These are phyloP conservation scores for Exophiala sp. DNA, from an alignment of 2,329 filamentous ascomycete species.

Conservation along the genomic window DNA sequence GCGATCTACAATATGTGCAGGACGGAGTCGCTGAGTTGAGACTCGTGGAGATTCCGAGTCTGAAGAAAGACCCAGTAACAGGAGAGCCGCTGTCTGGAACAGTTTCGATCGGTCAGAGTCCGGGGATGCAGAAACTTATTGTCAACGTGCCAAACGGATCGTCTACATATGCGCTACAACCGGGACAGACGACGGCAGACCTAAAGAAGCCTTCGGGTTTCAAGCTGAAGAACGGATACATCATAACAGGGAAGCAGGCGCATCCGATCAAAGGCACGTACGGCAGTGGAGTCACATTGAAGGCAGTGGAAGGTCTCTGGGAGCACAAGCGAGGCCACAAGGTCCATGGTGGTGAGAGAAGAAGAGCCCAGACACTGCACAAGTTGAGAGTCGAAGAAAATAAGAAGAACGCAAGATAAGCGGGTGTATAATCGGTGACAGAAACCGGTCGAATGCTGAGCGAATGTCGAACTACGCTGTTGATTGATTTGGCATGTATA, in stretches of 20 bases:
- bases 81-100: conserved; percentile 28
- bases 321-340: conserved; percentile 82
- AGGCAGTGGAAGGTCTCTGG: conserved; percentile 84
- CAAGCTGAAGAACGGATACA: conserved; percentile 63
- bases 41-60: conserved; percentile 53
- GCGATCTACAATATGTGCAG: conserved; percentile 73
- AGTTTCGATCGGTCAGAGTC: conserved; percentile 43
- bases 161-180: conserved; percentile 51
- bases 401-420: conserved; percentile 51
- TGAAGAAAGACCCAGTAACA: conserved; percentile 34
- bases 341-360: conserved; percentile 93
- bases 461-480: no score
- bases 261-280: conserved; percentile 61
- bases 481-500: no score
- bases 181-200: conserved; percentile 40
- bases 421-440: neutral
- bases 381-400: conserved; percentile 79
- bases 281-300: conserved; percentile 62
- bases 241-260: conserved; percentile 72
- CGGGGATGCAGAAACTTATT: conserved; percentile 56
- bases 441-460: neutral
- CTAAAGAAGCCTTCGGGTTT: conserved; percentile 61
- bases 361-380: conserved; percentile 78
- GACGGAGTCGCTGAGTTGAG: conserved; percentile 57
- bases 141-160: conserved; percentile 58